These are phyloP conservation scores for Serendipita sp. DNA, from an alignment of 768 basidiomycete species.

Conservation along the genomic window DNA sequence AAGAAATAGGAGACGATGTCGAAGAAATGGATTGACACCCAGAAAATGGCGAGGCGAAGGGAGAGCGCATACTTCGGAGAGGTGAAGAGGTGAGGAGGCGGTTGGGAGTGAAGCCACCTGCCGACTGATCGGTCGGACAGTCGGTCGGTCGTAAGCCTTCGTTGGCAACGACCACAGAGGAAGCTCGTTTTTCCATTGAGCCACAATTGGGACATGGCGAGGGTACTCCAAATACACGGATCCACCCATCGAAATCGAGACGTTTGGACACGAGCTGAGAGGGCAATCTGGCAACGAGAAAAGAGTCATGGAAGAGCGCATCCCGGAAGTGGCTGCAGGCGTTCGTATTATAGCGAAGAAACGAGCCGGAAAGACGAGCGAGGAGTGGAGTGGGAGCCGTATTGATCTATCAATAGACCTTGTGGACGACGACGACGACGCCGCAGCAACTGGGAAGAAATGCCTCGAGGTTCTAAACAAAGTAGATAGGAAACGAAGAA, in stretches of 20 bases:
- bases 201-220: conserved; percentile 46
- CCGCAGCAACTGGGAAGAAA: too few species aligned
- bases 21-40: conserved; percentile 42
- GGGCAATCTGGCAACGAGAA: conserved; percentile 43
- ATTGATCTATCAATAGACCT: too few species aligned
- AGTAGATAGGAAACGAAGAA: too few species aligned
- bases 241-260: conserved; percentile 52
- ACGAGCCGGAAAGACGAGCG: too few species aligned
- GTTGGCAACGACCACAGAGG: too few species aligned
- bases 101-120: conserved; percentile 51
- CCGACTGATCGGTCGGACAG: conserved; percentile 46
- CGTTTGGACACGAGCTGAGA: conserved; percentile 55
- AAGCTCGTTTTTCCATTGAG: conserved; percentile 37
- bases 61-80: conserved; percentile 45
- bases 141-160: too few species aligned
- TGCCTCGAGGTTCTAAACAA: too few species aligned
- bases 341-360: too few species aligned
- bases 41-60: conserved; percentile 54
- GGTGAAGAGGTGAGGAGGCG: conserved; percentile 46
- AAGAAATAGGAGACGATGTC: conserved; percentile 45
- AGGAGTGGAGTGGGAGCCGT: too few species aligned
- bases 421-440: too few species aligned
- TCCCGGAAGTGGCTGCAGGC: conserved; percentile 54
- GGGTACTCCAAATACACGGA: conserved; percentile 36
- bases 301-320: conserved; percentile 36